Conservation (phyloP, 2,329 filamentous ascomycete genomes). For the Macrophomina tecta region DNA sequence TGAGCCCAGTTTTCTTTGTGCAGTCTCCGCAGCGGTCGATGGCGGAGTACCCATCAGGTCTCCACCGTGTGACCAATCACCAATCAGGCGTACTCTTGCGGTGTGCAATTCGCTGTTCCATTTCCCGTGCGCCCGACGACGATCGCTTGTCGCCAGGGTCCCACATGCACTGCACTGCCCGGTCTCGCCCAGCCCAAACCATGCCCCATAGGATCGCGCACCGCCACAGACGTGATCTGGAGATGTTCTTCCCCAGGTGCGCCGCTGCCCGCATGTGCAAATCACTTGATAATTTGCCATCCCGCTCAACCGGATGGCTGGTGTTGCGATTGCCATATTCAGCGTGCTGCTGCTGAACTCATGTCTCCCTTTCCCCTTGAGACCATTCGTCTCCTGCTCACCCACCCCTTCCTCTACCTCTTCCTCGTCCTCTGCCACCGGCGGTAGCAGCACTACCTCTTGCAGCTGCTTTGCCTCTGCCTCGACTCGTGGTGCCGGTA, state of each 20-base stretch:
- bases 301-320: not conserved
- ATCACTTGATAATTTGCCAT: not conserved
- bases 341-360: not conserved
- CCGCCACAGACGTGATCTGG: slow-evolving; percentile 12
- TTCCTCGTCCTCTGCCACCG: slow-evolving; percentile 18
- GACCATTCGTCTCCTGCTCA: too few relatives aligned
- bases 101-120: not conserved
- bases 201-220: not conserved
- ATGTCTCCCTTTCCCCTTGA: not conserved
- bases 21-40: slow-evolving; percentile 7
- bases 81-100: slow-evolving; percentile 16
- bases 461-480: not conserved
- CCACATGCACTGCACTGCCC: slow-evolving; percentile 6
- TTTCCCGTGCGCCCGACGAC: not conserved
- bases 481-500: slow-evolving; percentile 1
- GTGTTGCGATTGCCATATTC: not conserved
- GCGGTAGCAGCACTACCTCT: not conserved
- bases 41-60: not conserved
- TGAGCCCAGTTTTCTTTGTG: not conserved
- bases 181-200: not conserved
- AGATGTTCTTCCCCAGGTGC: not conserved
- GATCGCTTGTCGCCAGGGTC: not conserved
- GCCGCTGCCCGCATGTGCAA: not conserved
- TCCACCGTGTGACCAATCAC: not conserved
- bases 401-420: slow-evolving; percentile 8